Evolutionary conservation across 192 early-diverging fungal species (phyloP).

Genomic region (Entomortierella beljakovae): DNA sequence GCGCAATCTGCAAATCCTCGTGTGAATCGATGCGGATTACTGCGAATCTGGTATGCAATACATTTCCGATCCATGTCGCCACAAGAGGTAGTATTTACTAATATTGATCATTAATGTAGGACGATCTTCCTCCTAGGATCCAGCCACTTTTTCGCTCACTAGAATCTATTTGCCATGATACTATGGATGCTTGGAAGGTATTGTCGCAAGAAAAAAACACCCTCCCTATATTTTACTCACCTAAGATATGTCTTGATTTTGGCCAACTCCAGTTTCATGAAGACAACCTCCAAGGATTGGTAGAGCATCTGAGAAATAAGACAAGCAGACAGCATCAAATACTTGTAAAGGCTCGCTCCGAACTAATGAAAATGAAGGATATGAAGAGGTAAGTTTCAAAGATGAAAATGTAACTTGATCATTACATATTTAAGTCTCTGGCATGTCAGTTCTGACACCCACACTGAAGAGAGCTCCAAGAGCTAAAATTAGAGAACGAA

Average conservation of each 20-base stretch:
- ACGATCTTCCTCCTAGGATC: slow-evolving; percentile 18
- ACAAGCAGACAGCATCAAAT: slow-evolving; percentile 29
- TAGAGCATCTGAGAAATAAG: slow-evolving; percentile 22
- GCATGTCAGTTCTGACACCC: not conserved
- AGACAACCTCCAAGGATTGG: slow-evolving; percentile 14
- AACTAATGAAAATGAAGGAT: slow-evolving; percentile 20
- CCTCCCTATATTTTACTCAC: not conserved
- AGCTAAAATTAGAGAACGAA: slow-evolving; percentile 29
- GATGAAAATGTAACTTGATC: not conserved
- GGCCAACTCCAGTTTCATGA: slow-evolving; percentile 36
- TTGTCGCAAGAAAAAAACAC: too few relatives aligned
- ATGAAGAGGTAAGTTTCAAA: slow-evolving; percentile 21
- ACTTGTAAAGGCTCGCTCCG: slow-evolving; percentile 10
- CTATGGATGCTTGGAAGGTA: slow-evolving; percentile 39
- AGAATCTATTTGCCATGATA: slow-evolving; percentile 5
- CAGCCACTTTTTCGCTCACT: slow-evolving; percentile 24
- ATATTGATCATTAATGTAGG: not conserved
- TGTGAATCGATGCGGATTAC: slow-evolving; percentile 24
- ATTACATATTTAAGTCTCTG: not conserved
- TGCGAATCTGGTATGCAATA: slow-evolving; percentile 7
- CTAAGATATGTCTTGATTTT: not conserved
- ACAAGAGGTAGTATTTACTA: not conserved
- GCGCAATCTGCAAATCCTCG: slow-evolving; percentile 29
- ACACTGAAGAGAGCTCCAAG: slow-evolving; percentile 13
- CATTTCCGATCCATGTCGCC: not conserved